A percentile compares a stretch with the other conserved stretches of the same genome.
Conservation (phyloP, 805 yeast genomes). For the Monosporozyma siamensis region DNA sequence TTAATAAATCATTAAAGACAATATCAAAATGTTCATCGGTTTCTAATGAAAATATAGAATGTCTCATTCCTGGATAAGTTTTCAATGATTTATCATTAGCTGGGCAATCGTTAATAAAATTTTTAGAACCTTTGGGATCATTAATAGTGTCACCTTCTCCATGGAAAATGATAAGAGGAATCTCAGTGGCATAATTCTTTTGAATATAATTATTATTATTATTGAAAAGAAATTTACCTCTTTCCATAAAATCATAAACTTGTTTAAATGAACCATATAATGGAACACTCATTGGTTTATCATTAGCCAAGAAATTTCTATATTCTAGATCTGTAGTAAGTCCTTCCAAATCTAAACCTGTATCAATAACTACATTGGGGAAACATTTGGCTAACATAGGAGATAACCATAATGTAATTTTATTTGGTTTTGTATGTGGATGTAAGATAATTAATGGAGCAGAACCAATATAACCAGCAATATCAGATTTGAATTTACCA, state of each 20-base stretch:
- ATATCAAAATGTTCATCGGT: slow-evolving; percentile 32
- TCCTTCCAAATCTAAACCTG: slow-evolving; percentile 46
- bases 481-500: slow-evolving; percentile 40
- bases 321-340: slow-evolving; percentile 43
- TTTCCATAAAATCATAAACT: slow-evolving; percentile 47
- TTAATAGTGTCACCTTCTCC: slow-evolving; percentile 59
- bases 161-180: slow-evolving; percentile 49
- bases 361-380: slow-evolving; percentile 45
- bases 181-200: slow-evolving; percentile 24
- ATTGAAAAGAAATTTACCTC: slow-evolving; percentile 48
- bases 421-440: slow-evolving; percentile 50
- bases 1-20: slow-evolving; percentile 32
- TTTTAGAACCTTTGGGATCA: slow-evolving; percentile 38
- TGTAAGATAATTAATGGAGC: slow-evolving; percentile 57
- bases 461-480: slow-evolving; percentile 40
- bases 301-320: slow-evolving; percentile 36
- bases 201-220: slow-evolving; percentile 30
- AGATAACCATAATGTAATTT: slow-evolving; percentile 33
- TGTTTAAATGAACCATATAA: slow-evolving; percentile 44
- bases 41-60: slow-evolving; percentile 42
- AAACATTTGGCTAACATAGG: slow-evolving; percentile 34
- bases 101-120: slow-evolving; percentile 32
- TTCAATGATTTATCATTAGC: slow-evolving; percentile 17
- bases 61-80: slow-evolving; percentile 22
- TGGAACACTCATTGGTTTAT: slow-evolving; percentile 36